These are phyloP conservation scores for Nitzschia putrida DNA, from an alignment of 108 stramenopile species.

Conservation along the genomic window DNA sequence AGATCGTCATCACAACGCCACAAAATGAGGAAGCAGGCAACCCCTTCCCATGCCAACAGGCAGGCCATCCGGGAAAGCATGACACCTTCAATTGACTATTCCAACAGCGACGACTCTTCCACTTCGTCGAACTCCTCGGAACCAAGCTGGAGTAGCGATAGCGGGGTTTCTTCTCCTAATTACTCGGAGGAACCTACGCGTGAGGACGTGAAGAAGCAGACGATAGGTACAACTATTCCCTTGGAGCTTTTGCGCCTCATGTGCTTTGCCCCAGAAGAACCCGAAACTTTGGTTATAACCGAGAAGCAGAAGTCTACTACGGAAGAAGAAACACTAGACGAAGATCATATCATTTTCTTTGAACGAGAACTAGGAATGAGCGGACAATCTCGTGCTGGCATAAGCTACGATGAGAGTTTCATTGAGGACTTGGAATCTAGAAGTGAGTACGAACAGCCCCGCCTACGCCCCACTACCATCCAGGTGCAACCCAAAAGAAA, in stretches of 20 bases:
- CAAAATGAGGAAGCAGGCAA: no score
- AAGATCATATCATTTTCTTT: background rate
- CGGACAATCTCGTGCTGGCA: no score
- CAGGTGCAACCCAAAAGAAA: no score
- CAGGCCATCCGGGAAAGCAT: background rate
- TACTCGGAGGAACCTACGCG: background rate
- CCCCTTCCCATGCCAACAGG: background rate
- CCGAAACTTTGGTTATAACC: background rate
- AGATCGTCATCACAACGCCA: no score
- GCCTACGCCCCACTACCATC: no score
- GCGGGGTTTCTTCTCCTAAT: background rate
- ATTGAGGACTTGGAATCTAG: no score
- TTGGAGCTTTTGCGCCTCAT: slow-evolving; percentile 7
- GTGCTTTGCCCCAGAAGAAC: slow-evolving; percentile 7
- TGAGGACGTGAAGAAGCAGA: background rate
- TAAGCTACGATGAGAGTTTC: no score
- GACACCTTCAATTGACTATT: background rate
- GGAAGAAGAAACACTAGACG: background rate
- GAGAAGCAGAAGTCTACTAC: no score
- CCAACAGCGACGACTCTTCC: background rate
- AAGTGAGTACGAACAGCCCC: no score
- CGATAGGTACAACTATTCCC: background rate
- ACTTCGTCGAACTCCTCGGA: background rate
- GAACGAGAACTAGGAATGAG: background rate
- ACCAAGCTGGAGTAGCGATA: background rate